Evolutionary conservation across 805 yeast species (phyloP).

Genomic region (Nakazawaea anatomiae): DNA sequence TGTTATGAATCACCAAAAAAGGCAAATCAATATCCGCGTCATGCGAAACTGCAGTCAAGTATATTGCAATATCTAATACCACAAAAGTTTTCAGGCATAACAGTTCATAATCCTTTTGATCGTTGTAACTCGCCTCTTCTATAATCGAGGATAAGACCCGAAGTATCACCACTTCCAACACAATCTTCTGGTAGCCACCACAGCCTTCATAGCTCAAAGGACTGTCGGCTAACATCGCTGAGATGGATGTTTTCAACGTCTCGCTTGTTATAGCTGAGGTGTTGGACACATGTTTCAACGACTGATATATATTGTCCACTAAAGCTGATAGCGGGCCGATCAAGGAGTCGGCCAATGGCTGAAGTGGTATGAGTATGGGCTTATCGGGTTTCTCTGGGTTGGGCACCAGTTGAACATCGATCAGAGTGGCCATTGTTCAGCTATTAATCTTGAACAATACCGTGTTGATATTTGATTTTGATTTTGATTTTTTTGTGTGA

Average conservation of each 20-base stretch:
- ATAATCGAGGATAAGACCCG: neutral
- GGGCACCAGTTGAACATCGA: neutral
- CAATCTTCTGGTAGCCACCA: constrained; percentile 5
- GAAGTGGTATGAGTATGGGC: neutral
- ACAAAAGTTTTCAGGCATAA: neutral
- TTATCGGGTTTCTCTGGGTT: neutral
- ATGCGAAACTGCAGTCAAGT: constrained; percentile 1
- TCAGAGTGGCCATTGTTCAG: neutral
- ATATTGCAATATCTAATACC: constrained; percentile 4
- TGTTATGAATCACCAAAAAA: constrained; percentile 4
- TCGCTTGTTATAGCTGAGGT: neutral
- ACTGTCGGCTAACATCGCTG: neutral
- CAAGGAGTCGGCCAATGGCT: neutral
- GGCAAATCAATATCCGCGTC: constrained; percentile 9
- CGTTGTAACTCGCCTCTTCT: neutral
- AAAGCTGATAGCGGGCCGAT: neutral
- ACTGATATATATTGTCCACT: neutral
- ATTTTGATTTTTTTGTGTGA: no score
- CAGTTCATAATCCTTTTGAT: neutral
- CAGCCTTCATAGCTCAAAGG: neutral
- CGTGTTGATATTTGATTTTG: no score
- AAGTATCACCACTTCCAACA: constrained; percentile 8
- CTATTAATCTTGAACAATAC: no score
- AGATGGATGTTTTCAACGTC: neutral
- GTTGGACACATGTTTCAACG: neutral